Percentiles rank a stretch among this genome's conserved stretches.
Evolutionary conservation across 2,329 filamentous ascomycete genomes (phyloP).

Genomic region (Aspergillus jensenii): DNA sequence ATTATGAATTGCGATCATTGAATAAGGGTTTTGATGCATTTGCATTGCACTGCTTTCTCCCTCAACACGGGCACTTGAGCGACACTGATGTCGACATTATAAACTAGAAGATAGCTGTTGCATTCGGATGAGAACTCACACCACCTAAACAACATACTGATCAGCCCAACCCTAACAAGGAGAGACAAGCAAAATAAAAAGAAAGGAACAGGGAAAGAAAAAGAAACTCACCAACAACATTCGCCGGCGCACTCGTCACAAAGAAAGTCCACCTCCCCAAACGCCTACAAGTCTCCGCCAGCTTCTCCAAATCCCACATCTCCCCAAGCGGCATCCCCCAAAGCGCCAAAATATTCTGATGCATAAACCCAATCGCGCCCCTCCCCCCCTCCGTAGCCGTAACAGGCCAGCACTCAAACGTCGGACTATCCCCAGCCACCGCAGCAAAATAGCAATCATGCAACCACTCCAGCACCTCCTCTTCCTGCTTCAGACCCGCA

Average conservation of each 20-base stretch:
- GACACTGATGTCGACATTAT: too few species aligned
- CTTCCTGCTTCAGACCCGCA: slow-evolving; percentile 53
- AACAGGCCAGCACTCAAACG: slow-evolving; percentile 65
- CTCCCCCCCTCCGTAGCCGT: slow-evolving; percentile 11
- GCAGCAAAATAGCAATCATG: slow-evolving; percentile 69
- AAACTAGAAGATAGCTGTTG: slow-evolving; percentile 32
- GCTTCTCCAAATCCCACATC: slow-evolving; percentile 46
- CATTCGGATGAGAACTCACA: slow-evolving; percentile 34
- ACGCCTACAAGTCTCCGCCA: slow-evolving; percentile 37
- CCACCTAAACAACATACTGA: slow-evolving; percentile 21
- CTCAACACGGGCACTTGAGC: too few species aligned
- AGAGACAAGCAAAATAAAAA: neutral
- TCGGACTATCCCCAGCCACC: slow-evolving; percentile 62
- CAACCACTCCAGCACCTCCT: slow-evolving; percentile 63
- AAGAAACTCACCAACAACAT: slow-evolving; percentile 37
- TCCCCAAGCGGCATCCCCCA: slow-evolving; percentile 48
- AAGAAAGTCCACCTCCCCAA: slow-evolving; percentile 43
- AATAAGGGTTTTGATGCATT: neutral
- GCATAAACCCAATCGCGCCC: slow-evolving; percentile 29
- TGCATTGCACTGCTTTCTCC: neutral
- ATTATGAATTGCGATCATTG: neutral
- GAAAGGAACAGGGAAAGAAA: neutral
- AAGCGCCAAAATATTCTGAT: slow-evolving; percentile 43
- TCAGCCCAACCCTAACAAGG: neutral
- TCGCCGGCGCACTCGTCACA: slow-evolving; percentile 43